Evolutionary conservation across 2,329 filamentous ascomycete species (phyloP).

Genomic region (Nigrospora sphaerica): DNA sequence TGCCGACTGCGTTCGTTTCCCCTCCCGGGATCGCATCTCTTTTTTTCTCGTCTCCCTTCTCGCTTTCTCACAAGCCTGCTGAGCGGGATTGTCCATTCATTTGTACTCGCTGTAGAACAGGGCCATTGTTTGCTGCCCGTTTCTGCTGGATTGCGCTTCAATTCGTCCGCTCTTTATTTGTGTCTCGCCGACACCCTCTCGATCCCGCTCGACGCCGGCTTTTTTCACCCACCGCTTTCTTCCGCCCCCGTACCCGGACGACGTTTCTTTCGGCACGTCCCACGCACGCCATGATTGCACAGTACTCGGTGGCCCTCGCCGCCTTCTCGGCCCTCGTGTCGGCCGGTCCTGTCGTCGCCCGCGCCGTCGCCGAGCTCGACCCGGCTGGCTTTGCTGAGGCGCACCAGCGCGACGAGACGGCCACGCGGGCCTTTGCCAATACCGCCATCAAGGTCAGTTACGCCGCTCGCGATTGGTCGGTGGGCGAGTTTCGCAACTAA

Average conservation of each 20-base stretch:
- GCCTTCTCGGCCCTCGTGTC: neutral
- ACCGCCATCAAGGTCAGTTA: constrained; percentile 27
- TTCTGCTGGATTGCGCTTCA: neutral
- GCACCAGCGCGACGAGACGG: constrained; percentile 32
- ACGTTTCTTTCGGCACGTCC: neutral
- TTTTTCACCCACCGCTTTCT: neutral
- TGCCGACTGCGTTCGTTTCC: neutral
- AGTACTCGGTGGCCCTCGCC: constrained; percentile 1
- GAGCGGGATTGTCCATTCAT: constrained; percentile 8
- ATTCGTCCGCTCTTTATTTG: neutral
- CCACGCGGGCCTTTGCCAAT: constrained; percentile 30
- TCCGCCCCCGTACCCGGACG: neutral
- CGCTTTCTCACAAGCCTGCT: constrained; percentile 4
- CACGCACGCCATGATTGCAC: constrained; percentile 2
- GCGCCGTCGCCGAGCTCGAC: constrained; percentile 26
- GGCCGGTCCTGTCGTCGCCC: constrained; percentile 13
- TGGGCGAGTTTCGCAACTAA: constrained; percentile 14
- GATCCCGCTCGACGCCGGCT: neutral
- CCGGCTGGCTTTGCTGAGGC: constrained; percentile 32
- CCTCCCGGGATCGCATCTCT: neutral
- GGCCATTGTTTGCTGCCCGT: too few relatives aligned
- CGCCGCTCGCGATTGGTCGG: constrained; percentile 21
- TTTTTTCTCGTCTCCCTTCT: neutral
- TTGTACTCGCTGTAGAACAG: neutral
- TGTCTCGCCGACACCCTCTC: neutral